Evolutionary conservation across 2,329 filamentous ascomycete species (phyloP), one percentile per base, ranked within the genome.

Genomic region (Hypoxylon sp.): DNA sequence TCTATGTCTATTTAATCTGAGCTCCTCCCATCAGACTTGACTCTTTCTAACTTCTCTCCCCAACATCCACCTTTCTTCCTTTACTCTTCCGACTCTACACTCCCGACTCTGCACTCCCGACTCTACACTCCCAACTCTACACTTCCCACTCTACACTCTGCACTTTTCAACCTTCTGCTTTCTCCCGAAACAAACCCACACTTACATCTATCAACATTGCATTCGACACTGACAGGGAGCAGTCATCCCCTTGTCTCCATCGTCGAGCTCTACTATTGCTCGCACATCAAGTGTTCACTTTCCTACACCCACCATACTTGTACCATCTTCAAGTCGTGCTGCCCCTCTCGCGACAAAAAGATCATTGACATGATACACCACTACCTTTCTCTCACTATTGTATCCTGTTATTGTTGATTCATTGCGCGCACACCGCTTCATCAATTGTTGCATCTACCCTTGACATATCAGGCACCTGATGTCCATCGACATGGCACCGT

Each of bases 401-500:
- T 44, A 11, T 31, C 54, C 46, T 46, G 17, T 19, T n/a, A 42
- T 17, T 17, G 14, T 42, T 42, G 14, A 19, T 44, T 6, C 39
- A 17, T 11, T 19, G 9, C 17, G 10, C 39, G 3, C 39, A 17
- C 22, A 26, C 13, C n/a, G 3, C n/a, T 10, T 24, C 4, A 29
- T 1, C 5, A 19, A 22, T 24, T 19, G 14, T 56, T 11, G 6
- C 39, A 26, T 14, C 33, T 31, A 10, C 53, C 17, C 29, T 22
- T 17, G 14, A 9, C 19, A 31, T 26, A 33, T 17, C 31, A n/a
- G 22, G n/a, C n/a, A 13, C 10, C 1, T 14, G 8, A 17, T 17
- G 5, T 24, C 13, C 14, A 22, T 22, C 51, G 10, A 22, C 4
- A 73, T 74, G 67, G 5, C 53, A 10, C 58, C 58, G 0, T 63